A percentile compares a stretch with the other conserved stretches of the same genome.
Evolutionary conservation across 1,139 yeast species (phyloP).

Genomic region (Pichia sp.): DNA sequence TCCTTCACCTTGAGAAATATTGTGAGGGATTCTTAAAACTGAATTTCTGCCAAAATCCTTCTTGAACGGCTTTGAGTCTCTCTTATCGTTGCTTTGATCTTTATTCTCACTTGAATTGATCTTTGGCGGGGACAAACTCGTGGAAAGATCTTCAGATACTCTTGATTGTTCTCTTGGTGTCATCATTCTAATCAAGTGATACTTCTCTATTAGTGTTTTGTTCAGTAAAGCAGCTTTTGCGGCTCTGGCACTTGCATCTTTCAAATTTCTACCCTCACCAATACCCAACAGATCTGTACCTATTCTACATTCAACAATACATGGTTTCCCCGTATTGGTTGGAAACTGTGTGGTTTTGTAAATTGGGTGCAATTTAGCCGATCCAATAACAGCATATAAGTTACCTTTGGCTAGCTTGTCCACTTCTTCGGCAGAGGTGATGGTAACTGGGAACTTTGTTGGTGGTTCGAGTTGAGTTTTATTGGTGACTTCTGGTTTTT

Average conservation of each 20-base stretch:
- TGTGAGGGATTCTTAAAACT: slow-evolving; percentile 1
- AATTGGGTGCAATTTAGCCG: slow-evolving; percentile 54
- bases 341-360: not conserved
- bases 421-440: slow-evolving; percentile 24
- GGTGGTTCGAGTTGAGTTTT: no score
- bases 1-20: slow-evolving; percentile 1
- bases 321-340: slow-evolving; percentile 27
- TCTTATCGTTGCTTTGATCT: not conserved
- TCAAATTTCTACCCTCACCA: slow-evolving; percentile 52
- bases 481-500: not conserved
- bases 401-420: slow-evolving; percentile 66
- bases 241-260: slow-evolving; percentile 64
- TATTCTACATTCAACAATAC: slow-evolving; percentile 54
- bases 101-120: not conserved
- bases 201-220: slow-evolving; percentile 53
- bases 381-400: slow-evolving; percentile 72
- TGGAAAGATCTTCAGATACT: not conserved
- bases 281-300: slow-evolving; percentile 43
- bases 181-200: slow-evolving; percentile 47
- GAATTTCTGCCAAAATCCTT: not conserved
- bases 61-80: not conserved
- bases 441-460: slow-evolving; percentile 5
- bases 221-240: slow-evolving; percentile 66
- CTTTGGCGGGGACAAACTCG: no score
- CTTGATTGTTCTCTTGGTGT: slow-evolving; percentile 47